A percentile compares a stretch with the other conserved stretches of the same genome.
Evolutionary conservation across 2,329 filamentous ascomycete species (phyloP).

Genomic region (Aureobasidium melanogenum): DNA sequence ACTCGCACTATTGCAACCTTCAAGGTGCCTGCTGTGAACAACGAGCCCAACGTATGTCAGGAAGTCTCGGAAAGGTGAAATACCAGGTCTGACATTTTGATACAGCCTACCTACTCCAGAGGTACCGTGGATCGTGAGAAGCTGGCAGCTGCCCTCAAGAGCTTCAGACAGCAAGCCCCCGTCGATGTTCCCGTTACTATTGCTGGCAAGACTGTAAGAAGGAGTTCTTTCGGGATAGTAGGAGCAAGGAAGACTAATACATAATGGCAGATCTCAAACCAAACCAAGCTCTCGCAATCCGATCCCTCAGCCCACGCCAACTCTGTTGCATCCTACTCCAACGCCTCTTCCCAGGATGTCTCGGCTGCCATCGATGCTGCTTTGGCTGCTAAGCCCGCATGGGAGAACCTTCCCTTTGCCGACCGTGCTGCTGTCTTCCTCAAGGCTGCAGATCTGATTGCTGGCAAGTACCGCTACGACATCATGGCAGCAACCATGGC

Average conservation of each 20-base stretch:
- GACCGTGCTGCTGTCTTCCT: constrained; percentile 90
- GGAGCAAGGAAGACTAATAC: background rate
- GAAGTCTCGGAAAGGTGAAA: background rate
- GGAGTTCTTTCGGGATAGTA: too few species aligned
- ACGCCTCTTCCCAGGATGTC: constrained; percentile 69
- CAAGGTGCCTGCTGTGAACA: constrained; percentile 76
- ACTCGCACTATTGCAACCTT: constrained; percentile 62
- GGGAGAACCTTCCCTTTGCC: constrained; percentile 79
- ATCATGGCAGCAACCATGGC: constrained; percentile 95
- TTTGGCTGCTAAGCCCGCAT: constrained; percentile 73
- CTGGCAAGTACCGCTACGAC: constrained; percentile 90
- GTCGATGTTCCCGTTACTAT: constrained; percentile 76
- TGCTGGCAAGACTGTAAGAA: constrained; percentile 64
- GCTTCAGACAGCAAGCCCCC: constrained; percentile 58
- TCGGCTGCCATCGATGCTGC: constrained; percentile 72
- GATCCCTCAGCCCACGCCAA: constrained; percentile 76
- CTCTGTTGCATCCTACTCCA: constrained; percentile 74
- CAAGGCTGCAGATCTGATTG: constrained; percentile 86
- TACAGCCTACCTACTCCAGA: constrained; percentile 79
- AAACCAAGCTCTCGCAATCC: constrained; percentile 67
- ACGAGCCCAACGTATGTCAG: constrained; percentile 82
- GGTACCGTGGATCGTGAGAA: constrained; percentile 70
- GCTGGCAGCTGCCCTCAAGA: constrained; percentile 64
- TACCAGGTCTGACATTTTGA: background rate
- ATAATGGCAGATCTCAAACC: background rate